Percentiles rank a stretch among this genome's conserved stretches.
phyloP scores from a whole-genome alignment of 495 filamentous ascomycete genomes.

The Penicillium bovifimosum region DNA sequence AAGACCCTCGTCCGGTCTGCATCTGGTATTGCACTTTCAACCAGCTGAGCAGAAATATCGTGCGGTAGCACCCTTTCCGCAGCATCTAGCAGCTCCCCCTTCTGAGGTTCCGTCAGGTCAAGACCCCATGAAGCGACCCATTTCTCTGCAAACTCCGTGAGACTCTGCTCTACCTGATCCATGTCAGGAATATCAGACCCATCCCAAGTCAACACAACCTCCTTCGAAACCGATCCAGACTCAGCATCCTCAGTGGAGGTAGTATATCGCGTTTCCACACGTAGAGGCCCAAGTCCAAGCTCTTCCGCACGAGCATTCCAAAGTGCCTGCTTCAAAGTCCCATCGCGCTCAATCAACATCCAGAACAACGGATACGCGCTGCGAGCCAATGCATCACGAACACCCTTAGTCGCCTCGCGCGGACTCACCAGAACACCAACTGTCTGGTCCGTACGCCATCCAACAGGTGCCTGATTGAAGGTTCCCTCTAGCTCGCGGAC shows the following conservation, averaged over 20 bases:
- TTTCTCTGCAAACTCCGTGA: constrained; percentile 21
- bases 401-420: constrained; percentile 51
- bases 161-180: constrained; percentile 30
- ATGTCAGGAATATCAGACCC: constrained; percentile 44
- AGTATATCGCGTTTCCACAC: constrained; percentile 53
- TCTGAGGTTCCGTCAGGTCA: constrained; percentile 12
- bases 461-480: constrained; percentile 61
- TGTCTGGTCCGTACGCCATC: constrained; percentile 56
- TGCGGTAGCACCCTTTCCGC: constrained; percentile 30
- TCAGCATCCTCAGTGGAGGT: constrained; percentile 1
- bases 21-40: constrained; percentile 18
- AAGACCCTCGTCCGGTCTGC: constrained; percentile 22
- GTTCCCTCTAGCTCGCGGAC: constrained; percentile 85
- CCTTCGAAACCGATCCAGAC: constrained; percentile 13
- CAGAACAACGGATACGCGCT: constrained; percentile 62
- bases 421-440: constrained; percentile 60
- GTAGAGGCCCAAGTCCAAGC: constrained; percentile 58
- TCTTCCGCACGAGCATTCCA: constrained; percentile 51
- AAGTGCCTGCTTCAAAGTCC: constrained; percentile 33
- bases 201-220: constrained; percentile 53
- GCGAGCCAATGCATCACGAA: constrained; percentile 59
- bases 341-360: constrained; percentile 44
- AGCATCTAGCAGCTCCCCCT: constrained; percentile 28
- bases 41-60: constrained; percentile 6
- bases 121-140: constrained; percentile 34